Base-by-base conservation (phyloP, 1,284 basidiomycete genomes). In the Puccinia horiana region DNA sequence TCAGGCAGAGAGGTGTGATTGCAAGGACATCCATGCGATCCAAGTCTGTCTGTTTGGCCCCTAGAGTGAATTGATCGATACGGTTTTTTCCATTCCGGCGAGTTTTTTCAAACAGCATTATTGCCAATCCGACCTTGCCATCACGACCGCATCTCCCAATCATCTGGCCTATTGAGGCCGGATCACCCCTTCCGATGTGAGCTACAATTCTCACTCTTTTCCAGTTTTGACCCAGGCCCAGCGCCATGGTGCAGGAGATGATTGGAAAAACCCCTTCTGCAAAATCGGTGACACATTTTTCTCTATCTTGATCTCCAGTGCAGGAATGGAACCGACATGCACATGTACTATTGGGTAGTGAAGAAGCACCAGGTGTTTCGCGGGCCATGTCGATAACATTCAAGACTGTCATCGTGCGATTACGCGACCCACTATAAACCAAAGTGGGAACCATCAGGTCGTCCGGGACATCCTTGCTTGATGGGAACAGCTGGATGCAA, bases 221-320 rank as follows among this genome's bases (percentile, higher is more conserved):
- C 74, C 74, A 76, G 54, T 76, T 58, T 76, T 76, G 52, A 14
- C 74, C 74, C 12, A 61, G 54, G 18, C 74, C 54, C 12, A 76
- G 54, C 11, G 74, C 74, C 32, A 56, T 61, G 9, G 54, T 58
- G 52, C 52, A 52, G 4, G 74, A 76, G 32, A 58, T 76, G 35
- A 56, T 40, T 6, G 49, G 52, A 56, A 76, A 40, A 4, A 35
- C 18, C 1, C 26, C n/a, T 32, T 47, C 54, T 1, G 52, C 74
- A 56, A 56, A 76, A 54, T 58, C 52, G 6, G 32, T 20, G 16
- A 58, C 35, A 11, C 52, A 42, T 23, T 26, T 76, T 12, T 37
- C 26, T 61, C 61, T 76, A 42, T 76, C 52, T 42, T 37, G n/a
- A 61, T 52, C 18, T 9, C 74, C 54, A 26, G 74, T 76, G n/a